Conservation (phyloP, 2,329 filamentous ascomycete species). For the Aureobasidium sp. region DNA sequence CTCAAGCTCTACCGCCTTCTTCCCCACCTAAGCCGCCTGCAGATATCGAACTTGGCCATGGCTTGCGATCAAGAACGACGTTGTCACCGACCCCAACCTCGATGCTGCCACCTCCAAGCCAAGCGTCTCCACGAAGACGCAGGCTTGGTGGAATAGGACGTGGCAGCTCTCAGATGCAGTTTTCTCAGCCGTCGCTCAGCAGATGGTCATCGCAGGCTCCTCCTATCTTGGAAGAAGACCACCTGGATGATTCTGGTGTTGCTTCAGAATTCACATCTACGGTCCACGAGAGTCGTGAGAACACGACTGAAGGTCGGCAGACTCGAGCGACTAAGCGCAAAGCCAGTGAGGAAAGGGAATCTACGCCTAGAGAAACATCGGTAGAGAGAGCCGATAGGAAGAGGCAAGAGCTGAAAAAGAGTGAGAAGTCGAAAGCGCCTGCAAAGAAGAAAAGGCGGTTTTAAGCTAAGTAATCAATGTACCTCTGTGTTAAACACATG, state of each 20-base stretch:
- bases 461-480: slow-evolving; percentile 22
- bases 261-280: neutral
- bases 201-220: slow-evolving; percentile 5
- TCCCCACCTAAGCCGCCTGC: neutral
- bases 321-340: slow-evolving; percentile 4
- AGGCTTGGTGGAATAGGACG: slow-evolving; percentile 5
- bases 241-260: neutral
- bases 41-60: neutral
- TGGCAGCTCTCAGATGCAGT: slow-evolving; percentile 5
- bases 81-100: neutral
- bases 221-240: neutral
- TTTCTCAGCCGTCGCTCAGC: neutral
- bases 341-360: neutral
- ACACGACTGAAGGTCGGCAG: neutral
- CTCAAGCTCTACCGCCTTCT: neutral
- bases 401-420: slow-evolving; percentile 49
- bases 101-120: neutral
- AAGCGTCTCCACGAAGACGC: neutral
- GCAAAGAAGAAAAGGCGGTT: slow-evolving; percentile 52
- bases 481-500: neutral
- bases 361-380: slow-evolving; percentile 29
- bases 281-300: neutral
- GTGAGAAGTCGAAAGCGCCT: slow-evolving; percentile 42
- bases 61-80: neutral
- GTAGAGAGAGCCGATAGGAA: slow-evolving; percentile 47